These are phyloP conservation scores for Tagetes erecta DNA, from an alignment of 129 eudicot species.

Conservation along the genomic window DNA sequence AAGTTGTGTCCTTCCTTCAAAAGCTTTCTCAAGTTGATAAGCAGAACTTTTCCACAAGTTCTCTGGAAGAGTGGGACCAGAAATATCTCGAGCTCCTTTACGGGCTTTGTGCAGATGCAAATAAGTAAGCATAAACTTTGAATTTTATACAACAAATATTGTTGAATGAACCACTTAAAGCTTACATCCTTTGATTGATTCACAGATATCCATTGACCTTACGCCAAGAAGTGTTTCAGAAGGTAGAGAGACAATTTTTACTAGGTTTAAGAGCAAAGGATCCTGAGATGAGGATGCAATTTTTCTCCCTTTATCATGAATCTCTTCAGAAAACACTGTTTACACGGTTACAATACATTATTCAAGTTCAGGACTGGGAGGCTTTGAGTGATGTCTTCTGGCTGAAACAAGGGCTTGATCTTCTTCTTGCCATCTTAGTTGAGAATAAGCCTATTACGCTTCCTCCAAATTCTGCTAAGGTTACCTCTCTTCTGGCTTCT, in stretches of 20 bases:
- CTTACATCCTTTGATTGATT: conserved; percentile 22
- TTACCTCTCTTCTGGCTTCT: conserved; percentile 65
- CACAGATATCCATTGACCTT: conserved; percentile 65
- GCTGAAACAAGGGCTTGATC: conserved; percentile 99
- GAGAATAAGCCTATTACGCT: conserved; percentile 94
- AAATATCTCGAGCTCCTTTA: conserved; percentile 90
- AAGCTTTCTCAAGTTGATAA: conserved; percentile 98
- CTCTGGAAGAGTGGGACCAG: conserved; percentile 84
- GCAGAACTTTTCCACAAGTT: conserved; percentile 60
- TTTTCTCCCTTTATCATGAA: conserved; percentile 85
- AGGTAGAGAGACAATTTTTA: conserved; percentile 85
- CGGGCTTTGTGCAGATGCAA: conserved; percentile 96
- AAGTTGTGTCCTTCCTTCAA: conserved; percentile 86
- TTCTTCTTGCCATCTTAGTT: conserved; percentile 94
- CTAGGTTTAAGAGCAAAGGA: conserved; percentile 96
- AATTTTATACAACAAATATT: neutral
- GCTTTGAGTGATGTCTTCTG: conserved; percentile 97
- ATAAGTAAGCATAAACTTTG: conserved; percentile 46
- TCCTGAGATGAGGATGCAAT: conserved; percentile 80
- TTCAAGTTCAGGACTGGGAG: conserved; percentile 95
- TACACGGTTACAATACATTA: conserved; percentile 87
- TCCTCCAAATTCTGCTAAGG: conserved; percentile 92
- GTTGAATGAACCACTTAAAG: neutral
- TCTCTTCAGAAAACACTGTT: conserved; percentile 86
- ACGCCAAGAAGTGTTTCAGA: conserved; percentile 93